Evolutionary conservation across 2,329 filamentous ascomycete genomes (phyloP).

Genomic region (Claviceps africana): DNA sequence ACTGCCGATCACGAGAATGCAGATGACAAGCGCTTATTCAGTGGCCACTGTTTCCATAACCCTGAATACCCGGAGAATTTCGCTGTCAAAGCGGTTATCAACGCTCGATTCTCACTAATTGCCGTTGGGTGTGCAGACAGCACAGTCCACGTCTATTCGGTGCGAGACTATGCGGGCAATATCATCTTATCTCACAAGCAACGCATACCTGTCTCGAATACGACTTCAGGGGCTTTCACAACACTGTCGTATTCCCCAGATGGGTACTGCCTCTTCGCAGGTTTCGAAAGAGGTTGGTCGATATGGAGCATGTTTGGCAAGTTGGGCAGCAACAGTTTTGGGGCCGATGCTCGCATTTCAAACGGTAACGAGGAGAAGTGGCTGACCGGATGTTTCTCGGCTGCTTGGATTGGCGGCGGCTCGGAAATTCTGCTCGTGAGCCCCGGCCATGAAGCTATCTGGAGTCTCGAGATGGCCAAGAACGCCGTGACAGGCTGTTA

Average conservation of each 20-base stretch:
- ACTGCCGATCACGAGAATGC: constrained; percentile 26
- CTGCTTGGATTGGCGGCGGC: constrained; percentile 76
- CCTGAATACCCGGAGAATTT: constrained; percentile 45
- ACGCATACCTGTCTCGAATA: constrained; percentile 50
- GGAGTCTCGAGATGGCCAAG: constrained; percentile 81
- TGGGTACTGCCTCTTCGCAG: constrained; percentile 89
- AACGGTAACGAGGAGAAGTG: constrained; percentile 63
- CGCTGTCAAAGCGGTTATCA: constrained; percentile 68
- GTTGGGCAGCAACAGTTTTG: constrained; percentile 71
- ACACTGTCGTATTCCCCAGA: constrained; percentile 82
- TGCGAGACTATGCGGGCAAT: constrained; percentile 84
- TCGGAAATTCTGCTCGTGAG: constrained; percentile 70
- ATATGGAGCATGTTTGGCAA: constrained; percentile 98
- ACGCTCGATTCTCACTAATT: constrained; percentile 87
- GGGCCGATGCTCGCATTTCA: constrained; percentile 49
- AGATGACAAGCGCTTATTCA: constrained; percentile 57
- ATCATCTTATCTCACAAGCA: constrained; percentile 77
- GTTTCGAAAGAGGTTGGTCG: constrained; percentile 85
- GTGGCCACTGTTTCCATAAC: constrained; percentile 78
- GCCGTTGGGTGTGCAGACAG: constrained; percentile 74
- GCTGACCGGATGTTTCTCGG: constrained; percentile 65
- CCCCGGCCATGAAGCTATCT: constrained; percentile 61
- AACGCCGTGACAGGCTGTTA: constrained; percentile 90
- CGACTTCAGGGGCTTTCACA: constrained; percentile 55
- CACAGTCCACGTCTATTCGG: constrained; percentile 76